Evolutionary conservation across 352 stramenopile species (phyloP).

Genomic region (Phytophthora colocasiae): DNA sequence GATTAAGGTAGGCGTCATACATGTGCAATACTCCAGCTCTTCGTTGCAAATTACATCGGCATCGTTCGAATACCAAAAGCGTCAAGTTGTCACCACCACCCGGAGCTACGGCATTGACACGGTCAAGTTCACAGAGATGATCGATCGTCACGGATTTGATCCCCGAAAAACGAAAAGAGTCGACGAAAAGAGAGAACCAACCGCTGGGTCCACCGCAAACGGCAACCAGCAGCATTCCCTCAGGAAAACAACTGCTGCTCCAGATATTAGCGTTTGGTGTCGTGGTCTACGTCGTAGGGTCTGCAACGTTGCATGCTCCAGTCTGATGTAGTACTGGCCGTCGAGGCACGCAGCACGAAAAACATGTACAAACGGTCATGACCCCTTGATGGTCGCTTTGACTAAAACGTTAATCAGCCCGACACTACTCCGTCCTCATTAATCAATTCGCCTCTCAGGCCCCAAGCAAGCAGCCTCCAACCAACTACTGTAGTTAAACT

Average conservation of each 20-base stretch:
- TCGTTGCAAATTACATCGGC: background rate
- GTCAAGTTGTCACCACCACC: background rate
- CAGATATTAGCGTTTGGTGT: background rate
- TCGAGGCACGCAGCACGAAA: background rate
- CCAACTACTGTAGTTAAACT: background rate
- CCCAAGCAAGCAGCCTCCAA: background rate
- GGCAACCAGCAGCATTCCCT: background rate
- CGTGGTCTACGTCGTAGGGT: background rate
- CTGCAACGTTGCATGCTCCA: background rate
- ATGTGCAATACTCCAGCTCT: too few species aligned
- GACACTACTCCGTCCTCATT: background rate
- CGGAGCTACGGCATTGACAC: too few species aligned
- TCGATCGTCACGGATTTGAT: background rate
- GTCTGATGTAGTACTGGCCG: background rate
- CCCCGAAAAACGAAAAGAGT: background rate
- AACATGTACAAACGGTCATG: slow-evolving; percentile 2
- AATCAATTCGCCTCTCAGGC: background rate
- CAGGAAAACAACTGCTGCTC: background rate
- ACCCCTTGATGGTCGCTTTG: slow-evolving; percentile 10
- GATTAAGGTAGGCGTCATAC: too few species aligned
- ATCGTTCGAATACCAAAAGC: background rate
- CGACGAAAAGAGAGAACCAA: too few species aligned
- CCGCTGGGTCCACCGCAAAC: background rate
- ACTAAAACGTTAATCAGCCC: slow-evolving; percentile 1
- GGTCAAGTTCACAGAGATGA: background rate